Evolutionary conservation across 2,329 filamentous ascomycete species (phyloP).

Genomic region (Aureobasidium vineae): DNA sequence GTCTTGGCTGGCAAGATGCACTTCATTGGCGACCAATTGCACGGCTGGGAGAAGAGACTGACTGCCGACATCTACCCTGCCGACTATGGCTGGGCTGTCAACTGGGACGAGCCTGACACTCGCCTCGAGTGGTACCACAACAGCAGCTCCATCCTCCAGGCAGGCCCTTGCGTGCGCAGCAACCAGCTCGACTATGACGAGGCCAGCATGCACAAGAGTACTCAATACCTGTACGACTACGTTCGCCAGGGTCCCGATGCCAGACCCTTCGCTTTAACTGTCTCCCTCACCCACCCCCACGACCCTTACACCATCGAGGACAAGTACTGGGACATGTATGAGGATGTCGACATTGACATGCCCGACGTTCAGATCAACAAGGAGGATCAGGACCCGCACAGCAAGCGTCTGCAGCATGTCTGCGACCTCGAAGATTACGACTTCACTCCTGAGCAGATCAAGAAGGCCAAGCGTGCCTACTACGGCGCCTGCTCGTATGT

Average conservation of each 20-base stretch:
- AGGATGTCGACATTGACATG: slow-evolving; percentile 80
- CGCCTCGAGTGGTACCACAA: slow-evolving; percentile 96
- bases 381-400: slow-evolving; percentile 82
- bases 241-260: slow-evolving; percentile 72
- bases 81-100: slow-evolving; percentile 91
- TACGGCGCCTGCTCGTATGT: slow-evolving; percentile 93
- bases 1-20: slow-evolving; percentile 96
- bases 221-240: slow-evolving; percentile 87
- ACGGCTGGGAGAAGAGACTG: slow-evolving; percentile 87
- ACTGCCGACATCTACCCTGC: slow-evolving; percentile 96
- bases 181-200: slow-evolving; percentile 97
- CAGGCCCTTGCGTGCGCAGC: slow-evolving; percentile 81
- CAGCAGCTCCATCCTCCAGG: slow-evolving; percentile 87
- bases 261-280: slow-evolving; percentile 82
- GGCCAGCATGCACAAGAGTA: slow-evolving; percentile 89
- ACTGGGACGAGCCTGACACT: slow-evolving; percentile 86
- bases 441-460: slow-evolving; percentile 82
- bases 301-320: slow-evolving; percentile 93
- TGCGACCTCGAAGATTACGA: slow-evolving; percentile 83
- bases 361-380: slow-evolving; percentile 75
- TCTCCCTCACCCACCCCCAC: slow-evolving; percentile 91
- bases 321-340: slow-evolving; percentile 91
- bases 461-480: slow-evolving; percentile 80
- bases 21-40: slow-evolving; percentile 90
- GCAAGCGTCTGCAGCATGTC: slow-evolving; percentile 79